Base-by-base conservation (phyloP, 257 asterid genomes). In the Capsicum chinense region DNA sequence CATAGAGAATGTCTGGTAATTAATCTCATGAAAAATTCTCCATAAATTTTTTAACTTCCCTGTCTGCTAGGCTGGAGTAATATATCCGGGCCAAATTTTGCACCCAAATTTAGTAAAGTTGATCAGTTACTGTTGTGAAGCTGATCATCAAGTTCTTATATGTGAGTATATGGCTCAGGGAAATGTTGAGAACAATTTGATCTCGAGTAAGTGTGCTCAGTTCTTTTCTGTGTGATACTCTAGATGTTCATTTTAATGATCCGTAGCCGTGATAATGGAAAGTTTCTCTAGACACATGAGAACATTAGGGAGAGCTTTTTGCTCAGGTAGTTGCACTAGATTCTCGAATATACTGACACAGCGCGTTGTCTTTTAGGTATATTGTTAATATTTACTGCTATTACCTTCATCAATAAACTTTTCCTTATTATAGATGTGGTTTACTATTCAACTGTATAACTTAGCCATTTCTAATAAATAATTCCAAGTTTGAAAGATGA, bases 1-100 rank as follows among this genome's bases (percentile, higher is more conserved):
- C 99, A 96, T 85, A 87, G 98, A 83, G 99, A 94, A 83, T 96
- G 99, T 98, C 94, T 96, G 95, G 99, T 96, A 85, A 89, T 50
- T 83, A 12, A 17, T 12, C 70, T 9, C 17, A 15, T 50, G 37
- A 33, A 56, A 48, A 0, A 3, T 13, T 4, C 54, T 52, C 60
- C 48, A 7, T 52, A 14, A 26, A 63, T 10, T 52, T 64, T 26
- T 26, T 76, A 52, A 13, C 8, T 35, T 48, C 19, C 56, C 60
- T 39, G 37, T 60, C 15, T 82, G 66, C 87, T 86, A 93, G 97
- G 97, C 97, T 10, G 97, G 92, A 89, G 97, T 93, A 16, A 86
- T 93, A 52, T 93, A 92, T 73, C 79, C 92, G 84, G 97, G 97
- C 86, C 97, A 93, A 85, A 97, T 93, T 69, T 91, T 97, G 79